Evolutionary conservation across 2,329 filamentous ascomycete genomes (phyloP), one percentile per base, ranked within the genome.

Genomic region (Colletotrichum sp.): DNA sequence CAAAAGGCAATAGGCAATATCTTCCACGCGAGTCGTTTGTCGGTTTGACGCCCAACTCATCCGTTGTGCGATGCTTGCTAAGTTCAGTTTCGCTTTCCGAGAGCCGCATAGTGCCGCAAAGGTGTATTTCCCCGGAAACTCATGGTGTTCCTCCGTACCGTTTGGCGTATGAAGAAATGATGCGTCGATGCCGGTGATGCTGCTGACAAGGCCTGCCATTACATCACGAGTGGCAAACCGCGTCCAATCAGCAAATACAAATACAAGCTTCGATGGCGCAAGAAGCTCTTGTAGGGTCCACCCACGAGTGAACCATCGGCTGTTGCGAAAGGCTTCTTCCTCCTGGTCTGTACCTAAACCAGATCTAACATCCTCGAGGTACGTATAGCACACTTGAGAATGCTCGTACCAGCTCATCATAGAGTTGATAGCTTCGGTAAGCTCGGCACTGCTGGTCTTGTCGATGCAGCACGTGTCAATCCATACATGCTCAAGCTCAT

Each of bases 181-280:
- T n/a, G 5, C 1, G 6, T 48, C 43, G 0, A 48, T 48, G 43
- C 43, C 43, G 3, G 43, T 2, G 43, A 48, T 48, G 0, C 10
- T 13, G n/a, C 43, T 13, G 6, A 48, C n/a, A 0, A 48, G 1
- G 0, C 2, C 0, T 1, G n/a, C n/a, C 43, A 48, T 48, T 0
- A 13, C 0, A 1, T 48, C 0, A 0, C 43, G 3, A 0, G 43
- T 48, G 0, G 1, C 43, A 3, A 21, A 5, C 2, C n/a, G 10
- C 10, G 1, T 21, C 43, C 43, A 48, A 13, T 21, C n/a, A 0
- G 0, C 0, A 0, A 1, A 48, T 21, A 48, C 5, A 1, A 48
- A 48, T 0, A 3, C 0, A 0, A 48, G 43, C 1, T 48, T 13
- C 0, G 43, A 48, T 1, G 43, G 43, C 0, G 43, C n/a, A 0